Evolutionary conservation across 805 yeast genomes (phyloP), one percentile per base, ranked within the genome.

Genomic region (Saccharomycopsis sp.): DNA sequence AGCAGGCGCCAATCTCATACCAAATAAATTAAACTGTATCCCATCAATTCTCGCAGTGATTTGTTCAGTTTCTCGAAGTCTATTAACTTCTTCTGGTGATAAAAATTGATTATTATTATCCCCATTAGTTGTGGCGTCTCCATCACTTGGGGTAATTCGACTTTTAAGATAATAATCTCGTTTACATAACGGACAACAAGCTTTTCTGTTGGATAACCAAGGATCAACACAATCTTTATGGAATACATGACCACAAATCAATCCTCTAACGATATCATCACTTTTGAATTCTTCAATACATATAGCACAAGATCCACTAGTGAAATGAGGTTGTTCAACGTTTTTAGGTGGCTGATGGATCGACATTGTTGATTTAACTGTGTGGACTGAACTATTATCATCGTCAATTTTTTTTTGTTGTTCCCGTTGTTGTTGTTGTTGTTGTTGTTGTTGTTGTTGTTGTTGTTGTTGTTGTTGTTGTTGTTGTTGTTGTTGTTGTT

Each of bases 131-230:
- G n/a, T 13, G 3, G n/a, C 34, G 5, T 3, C 21, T 6, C 3
- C 28, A 3, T 21, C 17, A 14, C 11, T 20, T 11, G 36, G 14
- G 22, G 17, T 28, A 5, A 40, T 3, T 22, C 39, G 20, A 26
- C 50, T 51, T 46, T 58, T 57, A 48, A 60, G 11, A 54, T 70
- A 75, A 57, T 79, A 80, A 57, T 79, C 87, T 26, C 81, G 64
- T 56, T 85, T 83, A 62, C 95, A 85, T 68, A 81, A 77, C 6
- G 95, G 95, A 58, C 95, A 85, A 54, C 85, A 80, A 1, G 88
- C 89, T 38, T 82, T 71, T 53, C 90, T 67, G 51, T 75, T 74
- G 2, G 77, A 79, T 38, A 85, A 65, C 95, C 95, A 85, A 1
- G 89, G 89, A 51, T 81, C 87, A 43, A 86, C 71, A 61, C 95